A percentile compares a stretch with the other conserved stretches of the same genome.
Evolutionary conservation across 148 eudicot species (phyloP).

Genomic region (Pouteria glomerata): DNA sequence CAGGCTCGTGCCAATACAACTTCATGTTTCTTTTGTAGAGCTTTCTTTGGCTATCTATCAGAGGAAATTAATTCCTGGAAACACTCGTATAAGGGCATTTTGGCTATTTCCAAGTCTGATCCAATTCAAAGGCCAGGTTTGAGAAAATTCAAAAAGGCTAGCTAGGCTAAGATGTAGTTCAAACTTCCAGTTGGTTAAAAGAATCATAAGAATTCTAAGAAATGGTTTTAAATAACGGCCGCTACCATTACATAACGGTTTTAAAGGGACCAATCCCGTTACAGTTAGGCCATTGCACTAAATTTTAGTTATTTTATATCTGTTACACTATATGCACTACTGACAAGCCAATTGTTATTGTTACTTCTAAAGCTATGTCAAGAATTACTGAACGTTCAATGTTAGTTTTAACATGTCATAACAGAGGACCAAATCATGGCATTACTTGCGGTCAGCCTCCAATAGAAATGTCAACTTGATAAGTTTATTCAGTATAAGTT

Average conservation of each 20-base stretch:
- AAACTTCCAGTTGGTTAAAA: background rate
- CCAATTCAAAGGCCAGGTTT: background rate
- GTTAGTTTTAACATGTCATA: background rate
- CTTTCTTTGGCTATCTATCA: background rate
- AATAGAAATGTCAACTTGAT: background rate
- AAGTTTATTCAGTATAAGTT: background rate
- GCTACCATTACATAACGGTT: too few relatives aligned
- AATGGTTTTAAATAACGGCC: too few relatives aligned
- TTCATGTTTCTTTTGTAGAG: background rate
- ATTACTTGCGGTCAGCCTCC: background rate
- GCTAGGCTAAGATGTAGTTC: background rate
- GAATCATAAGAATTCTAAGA: too few relatives aligned
- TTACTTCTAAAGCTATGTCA: too few relatives aligned
- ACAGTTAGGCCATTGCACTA: too few relatives aligned
- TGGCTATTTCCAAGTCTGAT: background rate
- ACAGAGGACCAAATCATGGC: background rate
- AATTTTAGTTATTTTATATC: too few relatives aligned
- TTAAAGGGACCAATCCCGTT: too few relatives aligned
- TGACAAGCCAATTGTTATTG: too few relatives aligned
- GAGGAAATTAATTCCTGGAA: background rate
- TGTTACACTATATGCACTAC: too few relatives aligned
- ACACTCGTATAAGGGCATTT: background rate
- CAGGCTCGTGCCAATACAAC: background rate
- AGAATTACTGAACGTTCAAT: background rate
- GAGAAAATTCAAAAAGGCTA: background rate